phyloP scores from a whole-genome alignment of 129 eudicot species.

The Pseudognaphalium luteoalbum region DNA sequence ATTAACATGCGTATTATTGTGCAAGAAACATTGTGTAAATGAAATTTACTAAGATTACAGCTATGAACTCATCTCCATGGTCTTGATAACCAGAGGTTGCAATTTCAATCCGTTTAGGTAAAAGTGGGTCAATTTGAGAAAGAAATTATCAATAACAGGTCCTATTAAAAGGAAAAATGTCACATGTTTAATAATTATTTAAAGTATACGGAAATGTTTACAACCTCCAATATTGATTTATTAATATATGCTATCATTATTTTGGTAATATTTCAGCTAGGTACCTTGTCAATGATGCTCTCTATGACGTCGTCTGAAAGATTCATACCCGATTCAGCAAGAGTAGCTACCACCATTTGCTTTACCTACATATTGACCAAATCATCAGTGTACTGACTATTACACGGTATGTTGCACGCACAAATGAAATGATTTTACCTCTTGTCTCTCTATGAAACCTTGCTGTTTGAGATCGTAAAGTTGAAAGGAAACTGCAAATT shows the following conservation, averaged over 20 bases:
- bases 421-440: slow-evolving; percentile 41
- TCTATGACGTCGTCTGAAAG: slow-evolving; percentile 90
- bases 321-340: slow-evolving; percentile 94
- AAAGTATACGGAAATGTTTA: background rate
- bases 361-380: slow-evolving; percentile 57
- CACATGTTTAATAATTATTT: background rate
- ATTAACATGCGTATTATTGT: background rate
- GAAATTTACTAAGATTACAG: background rate
- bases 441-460: slow-evolving; percentile 96
- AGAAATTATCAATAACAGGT: background rate
- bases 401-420: slow-evolving; percentile 1
- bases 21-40: slow-evolving; percentile 1
- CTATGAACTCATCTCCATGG: background rate
- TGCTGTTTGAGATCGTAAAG: slow-evolving; percentile 96
- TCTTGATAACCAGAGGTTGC: background rate
- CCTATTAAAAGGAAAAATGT: background rate
- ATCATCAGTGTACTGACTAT: background rate
- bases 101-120: background rate
- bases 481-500: slow-evolving; percentile 77
- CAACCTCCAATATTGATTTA: background rate
- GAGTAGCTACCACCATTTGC: slow-evolving; percentile 96
- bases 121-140: background rate
- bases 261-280: slow-evolving; percentile 7
- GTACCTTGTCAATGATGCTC: slow-evolving; percentile 54
- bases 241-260: background rate